Evolutionary conservation across 2,329 filamentous ascomycete species (phyloP), one percentile per base, ranked within the genome.

Genomic region (Camptophora hylomeconis): DNA sequence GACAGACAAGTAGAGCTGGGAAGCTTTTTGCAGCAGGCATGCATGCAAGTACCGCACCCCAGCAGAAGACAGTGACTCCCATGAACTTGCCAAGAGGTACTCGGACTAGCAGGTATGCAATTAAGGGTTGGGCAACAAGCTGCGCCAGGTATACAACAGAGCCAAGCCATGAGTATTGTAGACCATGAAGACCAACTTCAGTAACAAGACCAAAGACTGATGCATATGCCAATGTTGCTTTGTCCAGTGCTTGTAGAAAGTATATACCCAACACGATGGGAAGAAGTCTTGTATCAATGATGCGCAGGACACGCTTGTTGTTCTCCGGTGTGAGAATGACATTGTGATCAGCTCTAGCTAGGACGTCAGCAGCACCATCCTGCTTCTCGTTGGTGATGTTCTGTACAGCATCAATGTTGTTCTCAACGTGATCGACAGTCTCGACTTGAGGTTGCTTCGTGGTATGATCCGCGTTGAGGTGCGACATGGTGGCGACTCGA

Each of bases 241-340:
- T 77, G 52, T 76, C 72, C 5, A 75, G 56, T 7, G 63, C 65
- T 38, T 77, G 72, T 0, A 76, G 58, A 43, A 71, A 75, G 49
- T 76, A 77, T 12, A 74, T 67, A 5, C 60, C 58, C 7, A 75
- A 54, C 33, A 77, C 64, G 30, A 69, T 58, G 1, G 67, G 65
- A 8, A 70, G 49, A 13, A 71, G 56, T 28, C 56, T 47, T 14
- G 61, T 44, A 41, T 70, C 66, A 31, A 70, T 69, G 37, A 56
- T 58, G 16, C 57, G 55, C 20, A 69, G 49, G 5, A 70, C 58
- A 21, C 59, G 53, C 28, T 54, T 54, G 46, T 72, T 69, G 40
- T 69, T 67, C 26, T 59, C 61, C 0, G 61, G 52, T 0, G 66
- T 66, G 5, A 72, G 57, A 21, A 60, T 43, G 18, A 69, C 53